These are phyloP conservation scores for Toxicodendron radicans DNA, from an alignment of 345 rosid species.

Conservation along the genomic window DNA sequence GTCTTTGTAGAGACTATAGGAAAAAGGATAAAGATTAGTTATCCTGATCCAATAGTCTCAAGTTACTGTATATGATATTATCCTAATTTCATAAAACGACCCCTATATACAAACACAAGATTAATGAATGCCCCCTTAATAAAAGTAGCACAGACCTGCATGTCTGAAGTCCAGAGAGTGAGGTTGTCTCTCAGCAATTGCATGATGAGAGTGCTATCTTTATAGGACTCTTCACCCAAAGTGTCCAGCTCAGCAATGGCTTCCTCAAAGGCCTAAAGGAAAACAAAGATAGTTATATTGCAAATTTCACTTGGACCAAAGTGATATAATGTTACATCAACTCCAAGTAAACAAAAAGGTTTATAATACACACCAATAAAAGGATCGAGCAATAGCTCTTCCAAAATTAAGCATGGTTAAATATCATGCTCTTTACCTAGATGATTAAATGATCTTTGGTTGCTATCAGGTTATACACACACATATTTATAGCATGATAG, in stretches of 20 bases:
- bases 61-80: no score
- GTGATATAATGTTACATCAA: not conserved
- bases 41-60: no score
- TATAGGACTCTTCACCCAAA: conserved; percentile 64
- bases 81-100: no score
- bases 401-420: not conserved
- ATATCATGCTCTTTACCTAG: not conserved
- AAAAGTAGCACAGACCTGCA: conserved; percentile 44
- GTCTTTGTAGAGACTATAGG: no score
- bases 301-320: not conserved
- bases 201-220: conserved; percentile 68
- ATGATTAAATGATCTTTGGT: no score
- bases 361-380: not conserved
- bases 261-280: conserved; percentile 60
- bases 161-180: conserved; percentile 63
- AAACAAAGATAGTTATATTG: conserved; percentile 5
- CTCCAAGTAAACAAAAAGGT: not conserved
- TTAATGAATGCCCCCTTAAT: not conserved
- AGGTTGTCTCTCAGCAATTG: conserved; percentile 64
- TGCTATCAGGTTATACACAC: no score
- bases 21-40: no score
- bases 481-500: no score
- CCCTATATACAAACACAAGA: no score
- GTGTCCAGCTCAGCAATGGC: conserved; percentile 73
- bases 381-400: not conserved